Evolutionary conservation across 345 rosid genomes (phyloP), one percentile per base, ranked within the genome.

Genomic region (Limnanthes douglasii): DNA sequence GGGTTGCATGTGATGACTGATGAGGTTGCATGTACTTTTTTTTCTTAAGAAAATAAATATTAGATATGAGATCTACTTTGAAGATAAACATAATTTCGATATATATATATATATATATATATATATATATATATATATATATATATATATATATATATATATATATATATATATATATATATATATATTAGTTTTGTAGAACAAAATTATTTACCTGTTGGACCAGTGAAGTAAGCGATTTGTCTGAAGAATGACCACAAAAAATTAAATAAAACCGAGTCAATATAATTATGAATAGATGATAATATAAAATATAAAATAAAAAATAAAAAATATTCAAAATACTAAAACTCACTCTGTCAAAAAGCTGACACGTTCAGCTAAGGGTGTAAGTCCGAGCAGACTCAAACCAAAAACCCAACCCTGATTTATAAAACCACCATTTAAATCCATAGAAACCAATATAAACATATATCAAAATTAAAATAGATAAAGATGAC

Each of bases 171-270:
- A n/a, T n/a, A n/a, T n/a, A n/a, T n/a, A n/a, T n/a, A n/a, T n/a
- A n/a, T n/a, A n/a, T n/a, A n/a, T n/a, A n/a, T n/a, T n/a, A n/a
- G n/a, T n/a, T n/a, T n/a, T n/a, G n/a, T n/a, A n/a, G n/a, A n/a
- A n/a, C n/a, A n/a, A n/a, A n/a, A n/a, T n/a, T n/a, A n/a, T 9
- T 52, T 64, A 88, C 97, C 97, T 63, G 94, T 74, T 16, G 97
- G 92, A 2, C 94, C 94, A 0, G 93, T 88, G 62, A 51, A 77
- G 53, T 17, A 77, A 33, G 97, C 73, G 46, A 88, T 60, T 62
- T 88, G 94, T 67, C 97, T 83, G 84, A 54, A 60, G 23, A 18
- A 34, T 21, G 23, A 31, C 27, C 7, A 37, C 19, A 37, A 21
- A 14, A 3, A 6, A 38, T 4, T 15, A 18, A 21, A 6, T 11